Conservation (phyloP, 2,329 filamentous ascomycete species). For the Periconia macrospinosa region DNA sequence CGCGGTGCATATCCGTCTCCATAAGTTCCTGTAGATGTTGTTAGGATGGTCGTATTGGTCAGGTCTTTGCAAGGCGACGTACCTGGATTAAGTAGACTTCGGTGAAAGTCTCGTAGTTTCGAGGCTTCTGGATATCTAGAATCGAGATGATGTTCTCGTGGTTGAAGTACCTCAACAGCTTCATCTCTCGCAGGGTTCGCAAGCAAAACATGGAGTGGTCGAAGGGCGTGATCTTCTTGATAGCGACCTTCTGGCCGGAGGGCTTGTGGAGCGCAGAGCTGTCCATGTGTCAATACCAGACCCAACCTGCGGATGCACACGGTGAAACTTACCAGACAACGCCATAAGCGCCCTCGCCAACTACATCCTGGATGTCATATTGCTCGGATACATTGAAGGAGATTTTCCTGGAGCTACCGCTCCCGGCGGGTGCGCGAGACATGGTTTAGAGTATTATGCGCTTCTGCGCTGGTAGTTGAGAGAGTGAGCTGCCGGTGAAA, state of each 20-base stretch:
- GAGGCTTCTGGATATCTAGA: slow-evolving; percentile 96
- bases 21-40: slow-evolving; percentile 74
- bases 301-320: slow-evolving; percentile 1
- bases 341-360: slow-evolving; percentile 96
- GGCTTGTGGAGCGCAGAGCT: slow-evolving; percentile 98
- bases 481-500: slow-evolving; percentile 14
- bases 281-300: slow-evolving; percentile 21
- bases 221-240: slow-evolving; percentile 99
- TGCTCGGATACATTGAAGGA: slow-evolving; percentile 99
- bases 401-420: slow-evolving; percentile 78
- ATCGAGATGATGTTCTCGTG: slow-evolving; percentile 99
- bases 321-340: slow-evolving; percentile 80
- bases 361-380: slow-evolving; percentile 99
- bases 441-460: slow-evolving; percentile 28
- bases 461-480: slow-evolving; percentile 18
- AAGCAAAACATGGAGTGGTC: slow-evolving; percentile 99
- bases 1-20: slow-evolving; percentile 99
- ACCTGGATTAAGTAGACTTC: slow-evolving; percentile 99
- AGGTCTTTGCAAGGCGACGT: background rate
- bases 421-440: slow-evolving; percentile 40
- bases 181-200: slow-evolving; percentile 97
- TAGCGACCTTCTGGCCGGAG: slow-evolving; percentile 96
- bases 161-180: slow-evolving; percentile 97
- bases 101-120: slow-evolving; percentile 93
- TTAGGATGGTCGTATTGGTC: slow-evolving; percentile 11